phyloP scores from a whole-genome alignment of 306 rosid species.

The Macrotyloma uniflorum region DNA sequence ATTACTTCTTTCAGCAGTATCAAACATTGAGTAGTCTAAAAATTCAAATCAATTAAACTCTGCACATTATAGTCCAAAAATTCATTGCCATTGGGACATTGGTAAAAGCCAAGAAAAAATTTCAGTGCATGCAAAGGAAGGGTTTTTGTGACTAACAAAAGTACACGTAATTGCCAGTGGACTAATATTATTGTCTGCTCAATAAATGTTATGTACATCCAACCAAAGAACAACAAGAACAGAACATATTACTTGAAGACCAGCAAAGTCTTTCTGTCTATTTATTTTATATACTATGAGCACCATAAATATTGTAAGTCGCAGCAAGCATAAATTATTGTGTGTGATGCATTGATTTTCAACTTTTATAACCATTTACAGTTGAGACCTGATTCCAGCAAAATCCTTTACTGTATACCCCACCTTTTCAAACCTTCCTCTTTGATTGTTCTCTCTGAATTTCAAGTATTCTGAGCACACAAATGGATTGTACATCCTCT shows the following conservation, averaged over 20 bases:
- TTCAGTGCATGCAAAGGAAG: background rate
- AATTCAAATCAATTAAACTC: no score
- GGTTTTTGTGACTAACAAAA: background rate
- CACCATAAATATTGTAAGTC: conserved; percentile 5
- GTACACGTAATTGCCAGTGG: background rate
- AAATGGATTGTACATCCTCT: conserved; percentile 64
- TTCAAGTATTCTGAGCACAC: conserved; percentile 74
- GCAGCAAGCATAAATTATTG: conserved; percentile 1
- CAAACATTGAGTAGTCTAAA: no score
- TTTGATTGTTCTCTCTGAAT: conserved; percentile 83
- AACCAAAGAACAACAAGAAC: conserved; percentile 31
- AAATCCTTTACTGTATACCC: conserved; percentile 86
- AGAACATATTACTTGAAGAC: conserved; percentile 30
- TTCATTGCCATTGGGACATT: no score
- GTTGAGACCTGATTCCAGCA: conserved; percentile 59
- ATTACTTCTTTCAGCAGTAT: no score
- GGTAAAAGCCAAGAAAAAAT: background rate
- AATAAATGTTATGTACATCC: conserved; percentile 23
- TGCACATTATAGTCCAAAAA: no score
- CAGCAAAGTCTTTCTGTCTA: conserved; percentile 18
- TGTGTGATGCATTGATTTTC: conserved; percentile 18
- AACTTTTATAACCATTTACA: conserved; percentile 30
- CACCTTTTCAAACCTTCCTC: conserved; percentile 86
- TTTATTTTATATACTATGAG: conserved; percentile 29
- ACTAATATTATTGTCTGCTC: background rate